A percentile compares a stretch with the other conserved stretches of the same genome.
Conservation (phyloP, 1,284 basidiomycete genomes). For the Puccinia hordei region DNA sequence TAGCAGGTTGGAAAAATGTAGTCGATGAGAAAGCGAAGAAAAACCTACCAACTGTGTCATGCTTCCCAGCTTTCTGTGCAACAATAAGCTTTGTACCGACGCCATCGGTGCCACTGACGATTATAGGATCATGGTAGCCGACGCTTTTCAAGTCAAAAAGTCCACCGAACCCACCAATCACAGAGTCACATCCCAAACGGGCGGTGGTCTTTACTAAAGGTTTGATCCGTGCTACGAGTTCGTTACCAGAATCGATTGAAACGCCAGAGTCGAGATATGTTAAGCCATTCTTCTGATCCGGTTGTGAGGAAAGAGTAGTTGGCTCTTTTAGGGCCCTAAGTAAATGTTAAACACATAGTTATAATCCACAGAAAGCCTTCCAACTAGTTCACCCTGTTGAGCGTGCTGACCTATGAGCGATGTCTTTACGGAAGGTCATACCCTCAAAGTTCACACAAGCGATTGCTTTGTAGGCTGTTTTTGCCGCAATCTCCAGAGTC, state of each 20-base stretch:
- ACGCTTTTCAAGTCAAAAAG: conserved; percentile 90
- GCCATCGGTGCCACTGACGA: conserved; percentile 95
- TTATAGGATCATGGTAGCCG: conserved; percentile 77
- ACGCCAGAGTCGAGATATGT: conserved; percentile 96
- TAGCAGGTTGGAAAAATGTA: not conserved
- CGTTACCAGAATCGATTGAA: conserved; percentile 90
- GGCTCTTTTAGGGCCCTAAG: conserved; percentile 65
- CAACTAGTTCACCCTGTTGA: not conserved
- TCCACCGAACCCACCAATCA: conserved; percentile 97
- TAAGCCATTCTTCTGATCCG: conserved; percentile 60
- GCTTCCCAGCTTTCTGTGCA: conserved; percentile 80
- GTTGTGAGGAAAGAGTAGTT: conserved; percentile 65
- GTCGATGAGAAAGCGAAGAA: not conserved
- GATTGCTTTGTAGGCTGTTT: conserved; percentile 79
- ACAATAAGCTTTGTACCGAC: conserved; percentile 95
- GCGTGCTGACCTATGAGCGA: conserved; percentile 73
- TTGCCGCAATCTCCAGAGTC: conserved; percentile 77
- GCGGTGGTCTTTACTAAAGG: conserved; percentile 86
- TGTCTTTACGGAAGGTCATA: conserved; percentile 86
- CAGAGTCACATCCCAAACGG: conserved; percentile 82
- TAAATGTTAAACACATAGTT: too few species aligned
- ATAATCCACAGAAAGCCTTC: too few species aligned
- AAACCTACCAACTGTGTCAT: conserved; percentile 72
- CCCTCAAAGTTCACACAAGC: conserved; percentile 82
- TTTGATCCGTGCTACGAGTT: conserved; percentile 90